phyloP scores from a whole-genome alignment of 1,284 basidiomycete species.

The Trichosporon coremiiforme region DNA sequence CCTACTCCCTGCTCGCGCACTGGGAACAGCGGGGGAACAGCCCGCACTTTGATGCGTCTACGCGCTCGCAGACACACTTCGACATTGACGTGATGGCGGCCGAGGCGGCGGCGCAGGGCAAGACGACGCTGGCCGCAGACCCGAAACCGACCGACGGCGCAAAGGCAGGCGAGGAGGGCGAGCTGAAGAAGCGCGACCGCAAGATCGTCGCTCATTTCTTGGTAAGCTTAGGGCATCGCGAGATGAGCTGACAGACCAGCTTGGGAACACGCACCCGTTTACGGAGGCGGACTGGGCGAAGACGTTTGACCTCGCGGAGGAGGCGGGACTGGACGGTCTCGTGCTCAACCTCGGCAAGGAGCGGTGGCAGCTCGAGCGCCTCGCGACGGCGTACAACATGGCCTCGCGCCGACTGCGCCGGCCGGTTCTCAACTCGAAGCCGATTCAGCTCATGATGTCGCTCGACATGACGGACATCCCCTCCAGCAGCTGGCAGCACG shows the following conservation, averaged over 20 bases:
- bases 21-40: slow-evolving; percentile 28
- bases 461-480: slow-evolving; percentile 55
- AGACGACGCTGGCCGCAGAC: slow-evolving; percentile 1
- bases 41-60: slow-evolving; percentile 18
- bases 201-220: slow-evolving; percentile 56
- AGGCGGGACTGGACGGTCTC: slow-evolving; percentile 53
- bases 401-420: slow-evolving; percentile 19
- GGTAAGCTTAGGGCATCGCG: slow-evolving; percentile 36
- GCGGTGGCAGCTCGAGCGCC: slow-evolving; percentile 54
- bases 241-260: slow-evolving; percentile 33
- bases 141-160: background rate
- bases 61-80: slow-evolving; percentile 12
- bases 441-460: slow-evolving; percentile 48
- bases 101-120: slow-evolving; percentile 14
- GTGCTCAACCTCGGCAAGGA: slow-evolving; percentile 56
- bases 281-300: slow-evolving; percentile 46
- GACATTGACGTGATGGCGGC: slow-evolving; percentile 22
- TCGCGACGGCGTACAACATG: slow-evolving; percentile 42
- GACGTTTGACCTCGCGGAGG: slow-evolving; percentile 48
- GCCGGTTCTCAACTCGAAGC: background rate
- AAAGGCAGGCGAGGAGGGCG: background rate
- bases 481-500: slow-evolving; percentile 32
- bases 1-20: slow-evolving; percentile 32
- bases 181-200: slow-evolving; percentile 15
- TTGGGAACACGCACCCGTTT: slow-evolving; percentile 56